Base-by-base conservation (phyloP, 2,329 filamentous ascomycete genomes). In the Rhytidhysteron rufulum region DNA sequence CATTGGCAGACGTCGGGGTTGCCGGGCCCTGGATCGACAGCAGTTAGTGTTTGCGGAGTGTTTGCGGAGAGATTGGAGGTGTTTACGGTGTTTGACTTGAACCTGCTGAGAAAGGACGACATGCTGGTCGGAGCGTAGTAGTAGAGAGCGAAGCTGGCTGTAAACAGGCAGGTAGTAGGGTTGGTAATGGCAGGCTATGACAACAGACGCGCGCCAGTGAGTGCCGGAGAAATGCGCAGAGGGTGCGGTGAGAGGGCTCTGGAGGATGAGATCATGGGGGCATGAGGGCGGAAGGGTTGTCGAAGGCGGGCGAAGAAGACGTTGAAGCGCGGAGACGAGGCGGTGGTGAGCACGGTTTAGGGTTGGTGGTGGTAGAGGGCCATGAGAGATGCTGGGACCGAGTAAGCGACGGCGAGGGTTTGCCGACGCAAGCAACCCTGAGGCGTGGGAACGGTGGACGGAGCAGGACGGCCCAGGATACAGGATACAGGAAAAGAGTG, bases 31-130 rank as follows among this genome's bases (percentile, higher is more conserved):
- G 54, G 31, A 34, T 30, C 29, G 40, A 36, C 43, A 43, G 27
- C 15, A 22, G 17, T 35, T 37, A 48, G 53, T 41, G 50, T 55
- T 55, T 58, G 53, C 33, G 27, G 9, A 22, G 34, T 22, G 34
- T 40, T 22, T 43, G 40, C 42, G 8, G 31, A 24, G 35, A 39
- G 42, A 40, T 41, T 33, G 33, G 39, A 34, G 37, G 42, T 48
- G 70, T 66, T 63, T 50, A 73, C 71, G 51, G 65, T 65, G 52
- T 67, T 67, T 41, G 67, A 65, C 58, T 75, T 76, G 57, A 77
- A 68, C 54, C 73, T 70, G 46, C 71, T 69, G 60, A 77, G 76
- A 69, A 78, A 76, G 32, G 69, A 71, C 53, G 69, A 69, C 74
- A 77, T 77, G 51, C 49, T 60, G 47, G 50, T 45, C 19, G 41